phyloP scores from a whole-genome alignment of 306 rosid species.

The Pachyrhizus erosus region DNA sequence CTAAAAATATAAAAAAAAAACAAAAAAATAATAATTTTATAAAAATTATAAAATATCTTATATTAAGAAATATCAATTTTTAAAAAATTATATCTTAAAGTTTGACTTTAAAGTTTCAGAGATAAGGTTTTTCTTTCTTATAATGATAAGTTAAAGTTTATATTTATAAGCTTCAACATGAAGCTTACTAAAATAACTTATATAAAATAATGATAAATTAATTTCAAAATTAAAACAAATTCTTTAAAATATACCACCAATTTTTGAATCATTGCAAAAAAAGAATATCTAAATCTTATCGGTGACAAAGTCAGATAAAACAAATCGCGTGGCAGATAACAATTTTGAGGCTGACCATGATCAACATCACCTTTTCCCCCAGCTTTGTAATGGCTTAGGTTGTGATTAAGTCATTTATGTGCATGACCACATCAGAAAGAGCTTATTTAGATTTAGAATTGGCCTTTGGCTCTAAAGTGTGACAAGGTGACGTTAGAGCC shows the following conservation, averaged over 20 bases:
- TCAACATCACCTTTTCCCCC: background rate
- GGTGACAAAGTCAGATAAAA: background rate
- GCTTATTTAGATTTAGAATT: constrained; percentile 9
- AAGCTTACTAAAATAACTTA: background rate
- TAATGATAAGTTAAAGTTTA: too few relatives aligned
- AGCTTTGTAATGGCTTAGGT: background rate
- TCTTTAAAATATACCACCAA: background rate
- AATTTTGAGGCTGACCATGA: background rate
- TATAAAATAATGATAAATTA: background rate
- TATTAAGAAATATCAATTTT: too few relatives aligned
- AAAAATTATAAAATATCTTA: too few relatives aligned
- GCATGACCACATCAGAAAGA: constrained; percentile 40
- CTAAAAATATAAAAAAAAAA: too few relatives aligned
- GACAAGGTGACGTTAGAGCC: constrained; percentile 5
- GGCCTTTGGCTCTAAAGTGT: constrained; percentile 13
- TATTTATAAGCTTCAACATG: background rate
- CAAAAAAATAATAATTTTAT: too few relatives aligned
- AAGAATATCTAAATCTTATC: constrained; percentile 7
- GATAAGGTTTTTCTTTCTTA: too few relatives aligned
- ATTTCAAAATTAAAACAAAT: background rate
- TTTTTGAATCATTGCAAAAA: background rate
- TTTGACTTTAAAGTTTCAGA: too few relatives aligned
- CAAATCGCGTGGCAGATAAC: background rate
- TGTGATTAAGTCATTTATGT: constrained; percentile 25
- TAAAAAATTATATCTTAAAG: too few relatives aligned